phyloP scores from a whole-genome alignment of 176 grass and related monocot species.

The Phoenix roebelenii region DNA sequence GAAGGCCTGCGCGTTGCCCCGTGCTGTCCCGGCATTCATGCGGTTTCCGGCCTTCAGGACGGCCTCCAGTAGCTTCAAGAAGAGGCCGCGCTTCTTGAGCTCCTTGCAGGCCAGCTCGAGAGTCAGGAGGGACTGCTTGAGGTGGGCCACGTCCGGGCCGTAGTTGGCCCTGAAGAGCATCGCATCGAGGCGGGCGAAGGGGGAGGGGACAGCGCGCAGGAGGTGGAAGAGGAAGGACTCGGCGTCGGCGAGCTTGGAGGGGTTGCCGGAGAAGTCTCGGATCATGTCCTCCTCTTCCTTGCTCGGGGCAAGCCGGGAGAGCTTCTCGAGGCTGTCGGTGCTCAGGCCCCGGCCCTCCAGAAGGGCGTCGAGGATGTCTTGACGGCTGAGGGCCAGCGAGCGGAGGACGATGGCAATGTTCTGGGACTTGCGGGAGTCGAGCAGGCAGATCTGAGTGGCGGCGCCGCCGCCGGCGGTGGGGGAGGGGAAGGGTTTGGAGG shows the following conservation, averaged over 20 bases:
- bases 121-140: slow-evolving; percentile 52
- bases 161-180: slow-evolving; percentile 84
- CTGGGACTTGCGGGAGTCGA: slow-evolving; percentile 78
- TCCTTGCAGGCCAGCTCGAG: slow-evolving; percentile 75
- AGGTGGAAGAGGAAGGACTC: slow-evolving; percentile 67
- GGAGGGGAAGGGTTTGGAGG: slow-evolving; percentile 15
- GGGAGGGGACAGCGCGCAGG: slow-evolving; percentile 49
- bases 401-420: slow-evolving; percentile 89
- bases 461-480: slow-evolving; percentile 12
- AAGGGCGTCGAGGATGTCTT: slow-evolving; percentile 38
- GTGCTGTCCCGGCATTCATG: slow-evolving; percentile 88
- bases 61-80: slow-evolving; percentile 92
- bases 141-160: slow-evolving; percentile 39
- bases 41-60: slow-evolving; percentile 94
- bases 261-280: slow-evolving; percentile 56
- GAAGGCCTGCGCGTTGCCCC: slow-evolving; percentile 90
- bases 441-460: slow-evolving; percentile 55
- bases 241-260: slow-evolving; percentile 47
- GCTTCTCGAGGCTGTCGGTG: slow-evolving; percentile 64
- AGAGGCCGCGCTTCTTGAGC: slow-evolving; percentile 58
- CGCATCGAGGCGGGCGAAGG: slow-evolving; percentile 59
- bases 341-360: slow-evolving; percentile 33
- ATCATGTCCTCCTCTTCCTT: slow-evolving; percentile 66
- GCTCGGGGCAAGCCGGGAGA: slow-evolving; percentile 41
- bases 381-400: slow-evolving; percentile 47